These are phyloP conservation scores for Fusarium guadeloupense DNA, from an alignment of 2,329 filamentous ascomycete species.

Conservation along the genomic window DNA sequence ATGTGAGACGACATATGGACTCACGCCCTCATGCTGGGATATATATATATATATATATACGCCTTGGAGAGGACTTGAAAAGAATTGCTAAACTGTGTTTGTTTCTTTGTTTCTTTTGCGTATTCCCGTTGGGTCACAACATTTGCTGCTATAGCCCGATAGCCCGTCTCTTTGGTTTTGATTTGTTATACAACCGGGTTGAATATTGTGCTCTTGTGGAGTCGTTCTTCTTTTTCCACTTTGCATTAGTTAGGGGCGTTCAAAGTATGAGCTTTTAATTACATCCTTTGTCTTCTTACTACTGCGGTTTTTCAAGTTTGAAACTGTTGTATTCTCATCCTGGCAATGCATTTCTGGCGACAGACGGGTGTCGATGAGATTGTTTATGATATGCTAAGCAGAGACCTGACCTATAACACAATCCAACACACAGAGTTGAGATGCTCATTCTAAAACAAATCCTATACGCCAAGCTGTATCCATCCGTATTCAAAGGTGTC, in stretches of 20 bases:
- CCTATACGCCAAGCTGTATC: conserved; percentile 32
- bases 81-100: conserved; percentile 9
- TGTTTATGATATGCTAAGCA: background rate
- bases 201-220: conserved; percentile 33
- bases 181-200: conserved; percentile 28
- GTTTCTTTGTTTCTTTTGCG: conserved; percentile 27
- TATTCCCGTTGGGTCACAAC: conserved; percentile 30
- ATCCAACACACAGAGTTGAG: background rate
- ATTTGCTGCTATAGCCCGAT: conserved; percentile 29
- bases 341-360: background rate
- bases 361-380: background rate
- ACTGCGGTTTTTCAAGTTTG: background rate
- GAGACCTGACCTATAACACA: background rate
- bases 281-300: conserved; percentile 30
- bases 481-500: conserved; percentile 31
- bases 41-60: conserved; percentile 9
- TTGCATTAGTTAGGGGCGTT: conserved; percentile 44
- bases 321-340: background rate
- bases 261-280: conserved; percentile 45
- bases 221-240: conserved; percentile 27
- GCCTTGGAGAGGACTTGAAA: background rate
- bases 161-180: conserved; percentile 21
- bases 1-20: background rate
- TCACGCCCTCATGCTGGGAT: background rate
- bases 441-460: conserved; percentile 11